A percentile compares a stretch with the other conserved stretches of the same genome.
phyloP scores from a whole-genome alignment of 2,329 filamentous ascomycete genomes.

The Pseudogymnoascus sp. region DNA sequence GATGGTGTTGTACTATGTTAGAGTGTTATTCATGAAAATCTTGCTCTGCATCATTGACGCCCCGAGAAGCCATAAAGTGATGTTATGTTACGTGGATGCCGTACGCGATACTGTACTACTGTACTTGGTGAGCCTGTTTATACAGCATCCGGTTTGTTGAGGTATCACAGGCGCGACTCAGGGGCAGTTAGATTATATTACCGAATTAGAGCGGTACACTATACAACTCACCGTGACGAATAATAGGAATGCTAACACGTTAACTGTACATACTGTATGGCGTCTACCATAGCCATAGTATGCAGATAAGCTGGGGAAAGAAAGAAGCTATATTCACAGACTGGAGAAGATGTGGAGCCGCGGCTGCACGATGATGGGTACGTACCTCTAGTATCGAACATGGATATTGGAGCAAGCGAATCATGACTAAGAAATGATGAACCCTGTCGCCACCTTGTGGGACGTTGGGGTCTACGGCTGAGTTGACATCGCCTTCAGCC shows the following conservation, averaged over 20 bases:
- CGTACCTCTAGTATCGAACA: neutral
- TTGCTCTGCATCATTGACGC: neutral
- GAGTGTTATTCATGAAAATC: conserved; percentile 11
- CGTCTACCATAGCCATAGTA: neutral
- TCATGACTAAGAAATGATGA: neutral
- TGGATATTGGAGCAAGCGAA: conserved; percentile 1
- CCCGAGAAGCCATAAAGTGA: neutral
- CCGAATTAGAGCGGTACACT: neutral
- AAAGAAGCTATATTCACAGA: neutral
- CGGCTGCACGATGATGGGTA: neutral
- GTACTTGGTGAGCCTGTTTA: neutral
- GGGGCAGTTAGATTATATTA: neutral
- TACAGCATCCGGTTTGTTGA: neutral
- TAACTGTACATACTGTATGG: neutral
- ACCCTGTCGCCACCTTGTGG: neutral
- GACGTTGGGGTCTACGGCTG: neutral
- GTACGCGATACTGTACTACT: neutral
- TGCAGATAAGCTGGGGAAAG: neutral
- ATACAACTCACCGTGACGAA: neutral
- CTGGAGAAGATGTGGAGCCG: conserved; percentile 5
- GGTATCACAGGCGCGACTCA: neutral
- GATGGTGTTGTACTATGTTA: conserved; percentile 11
- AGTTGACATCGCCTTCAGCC: neutral
- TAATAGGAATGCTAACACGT: too few species aligned
- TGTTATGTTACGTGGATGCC: neutral